phyloP scores from a whole-genome alignment of 306 rosid genomes.

The Mucuna pruriens region DNA sequence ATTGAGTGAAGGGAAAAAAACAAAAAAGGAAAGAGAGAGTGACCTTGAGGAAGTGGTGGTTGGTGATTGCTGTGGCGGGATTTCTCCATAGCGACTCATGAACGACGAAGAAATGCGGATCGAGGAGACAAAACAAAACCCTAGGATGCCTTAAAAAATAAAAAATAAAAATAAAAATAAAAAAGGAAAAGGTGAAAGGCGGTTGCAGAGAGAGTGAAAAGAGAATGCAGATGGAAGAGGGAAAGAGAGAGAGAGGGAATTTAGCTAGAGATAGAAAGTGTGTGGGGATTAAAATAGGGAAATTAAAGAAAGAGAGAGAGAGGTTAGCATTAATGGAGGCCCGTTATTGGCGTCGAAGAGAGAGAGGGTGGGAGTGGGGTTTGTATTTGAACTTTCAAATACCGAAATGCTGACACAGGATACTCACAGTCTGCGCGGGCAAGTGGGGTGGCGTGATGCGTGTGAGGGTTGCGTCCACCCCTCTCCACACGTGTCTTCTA shows the following conservation, averaged over 20 bases:
- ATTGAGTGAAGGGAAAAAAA: neutral
- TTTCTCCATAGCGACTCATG: slow-evolving; percentile 67
- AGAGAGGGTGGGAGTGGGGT: slow-evolving; percentile 7
- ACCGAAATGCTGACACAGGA: slow-evolving; percentile 29
- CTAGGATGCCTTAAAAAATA: no score
- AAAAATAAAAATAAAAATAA: no score
- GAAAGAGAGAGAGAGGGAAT: neutral
- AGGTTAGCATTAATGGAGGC: slow-evolving; percentile 44
- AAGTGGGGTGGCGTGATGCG: slow-evolving; percentile 2
- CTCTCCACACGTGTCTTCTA: slow-evolving; percentile 30
- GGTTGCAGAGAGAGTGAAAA: neutral
- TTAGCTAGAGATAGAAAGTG: slow-evolving; percentile 26
- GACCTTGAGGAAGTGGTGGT: slow-evolving; percentile 56
- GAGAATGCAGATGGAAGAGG: slow-evolving; percentile 20
- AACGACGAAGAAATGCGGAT: slow-evolving; percentile 42
- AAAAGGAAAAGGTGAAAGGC: neutral
- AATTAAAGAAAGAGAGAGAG: neutral
- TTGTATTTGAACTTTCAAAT: slow-evolving; percentile 72
- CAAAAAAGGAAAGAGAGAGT: neutral
- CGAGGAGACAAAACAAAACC: slow-evolving; percentile 39
- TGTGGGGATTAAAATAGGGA: neutral
- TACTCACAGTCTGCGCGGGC: slow-evolving; percentile 49
- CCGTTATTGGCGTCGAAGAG: slow-evolving; percentile 36
- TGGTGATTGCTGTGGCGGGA: slow-evolving; percentile 55
- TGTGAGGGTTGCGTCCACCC: neutral